A percentile compares a stretch with the other conserved stretches of the same genome.
Conservation (phyloP, 768 basidiomycete genomes). For the Tulasnella sp. region DNA sequence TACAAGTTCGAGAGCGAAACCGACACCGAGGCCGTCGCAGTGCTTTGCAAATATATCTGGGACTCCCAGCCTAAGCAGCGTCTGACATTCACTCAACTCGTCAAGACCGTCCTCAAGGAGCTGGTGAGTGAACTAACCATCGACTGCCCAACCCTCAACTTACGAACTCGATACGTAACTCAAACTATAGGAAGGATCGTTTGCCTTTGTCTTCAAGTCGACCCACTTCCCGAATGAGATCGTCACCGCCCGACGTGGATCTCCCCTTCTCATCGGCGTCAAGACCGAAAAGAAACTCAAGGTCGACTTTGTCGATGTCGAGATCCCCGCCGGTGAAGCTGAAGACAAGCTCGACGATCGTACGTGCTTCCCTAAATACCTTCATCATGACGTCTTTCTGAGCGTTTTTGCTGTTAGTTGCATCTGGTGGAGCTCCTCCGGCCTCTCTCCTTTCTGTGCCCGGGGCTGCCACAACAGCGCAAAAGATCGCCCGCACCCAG, state of each 20-base stretch:
- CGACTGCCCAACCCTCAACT: not conserved
- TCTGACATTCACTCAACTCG: conserved; percentile 77
- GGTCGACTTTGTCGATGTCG: conserved; percentile 99
- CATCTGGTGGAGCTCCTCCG: conserved; percentile 43
- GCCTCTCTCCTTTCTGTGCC: conserved; percentile 31
- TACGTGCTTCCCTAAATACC: conserved; percentile 29
- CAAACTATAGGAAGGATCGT: conserved; percentile 69
- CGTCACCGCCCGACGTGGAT: conserved; percentile 93
- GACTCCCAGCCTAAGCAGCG: conserved; percentile 85
- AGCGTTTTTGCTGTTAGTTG: conserved; percentile 28
- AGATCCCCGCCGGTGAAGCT: conserved; percentile 71
- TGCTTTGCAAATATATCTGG: conserved; percentile 92
- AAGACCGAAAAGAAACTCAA: conserved; percentile 99
- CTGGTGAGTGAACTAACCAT: conserved; percentile 37
- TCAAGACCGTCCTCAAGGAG: conserved; percentile 95
- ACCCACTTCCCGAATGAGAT: conserved; percentile 91
- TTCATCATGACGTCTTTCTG: not conserved
- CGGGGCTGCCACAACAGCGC: conserved; percentile 40
- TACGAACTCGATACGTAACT: not conserved
- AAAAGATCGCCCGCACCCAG: conserved; percentile 83
- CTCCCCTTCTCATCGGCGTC: conserved; percentile 92
- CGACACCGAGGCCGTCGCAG: conserved; percentile 95
- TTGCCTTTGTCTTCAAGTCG: conserved; percentile 99
- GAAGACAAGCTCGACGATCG: conserved; percentile 37
- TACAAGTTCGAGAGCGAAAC: conserved; percentile 93